Percentiles rank a stretch among this genome's conserved stretches.
Conservation (phyloP, 192 early-diverging fungal species). For the Coemansia sp. region DNA sequence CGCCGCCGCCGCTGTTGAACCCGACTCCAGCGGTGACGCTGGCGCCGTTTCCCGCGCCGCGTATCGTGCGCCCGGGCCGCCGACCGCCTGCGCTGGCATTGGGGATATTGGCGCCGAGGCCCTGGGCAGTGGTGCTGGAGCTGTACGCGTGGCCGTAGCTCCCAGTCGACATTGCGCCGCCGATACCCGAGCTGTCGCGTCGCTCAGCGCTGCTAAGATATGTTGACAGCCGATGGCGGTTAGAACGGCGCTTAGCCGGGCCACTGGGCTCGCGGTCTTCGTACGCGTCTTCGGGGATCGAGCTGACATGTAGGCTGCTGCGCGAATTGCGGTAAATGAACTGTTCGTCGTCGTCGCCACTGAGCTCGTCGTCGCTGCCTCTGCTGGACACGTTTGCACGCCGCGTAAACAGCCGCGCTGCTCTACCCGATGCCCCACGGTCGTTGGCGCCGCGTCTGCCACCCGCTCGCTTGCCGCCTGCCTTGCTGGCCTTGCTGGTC, state of each 20-base stretch:
- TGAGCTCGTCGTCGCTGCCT: slow-evolving; percentile 48
- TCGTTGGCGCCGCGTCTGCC: slow-evolving; percentile 20
- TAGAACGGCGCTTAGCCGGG: slow-evolving; percentile 23
- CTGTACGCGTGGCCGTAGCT: slow-evolving; percentile 31
- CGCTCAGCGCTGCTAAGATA: slow-evolving; percentile 35
- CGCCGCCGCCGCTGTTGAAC: slow-evolving; percentile 1
- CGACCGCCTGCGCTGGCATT: slow-evolving; percentile 5
- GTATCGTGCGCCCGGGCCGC: slow-evolving; percentile 5
- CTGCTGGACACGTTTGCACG: slow-evolving; percentile 38
- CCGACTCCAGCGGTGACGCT: slow-evolving; percentile 30
- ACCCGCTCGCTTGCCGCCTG: slow-evolving; percentile 15
- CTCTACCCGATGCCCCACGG: slow-evolving; percentile 14
- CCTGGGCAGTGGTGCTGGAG: slow-evolving; percentile 27
- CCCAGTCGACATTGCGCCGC: slow-evolving; percentile 22
- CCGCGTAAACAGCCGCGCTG: slow-evolving; percentile 35
- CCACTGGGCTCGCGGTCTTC: slow-evolving; percentile 32
- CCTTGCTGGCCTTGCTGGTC: slow-evolving; percentile 19
- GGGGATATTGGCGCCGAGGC: background rate
- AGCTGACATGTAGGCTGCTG: slow-evolving; percentile 51
- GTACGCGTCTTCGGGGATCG: slow-evolving; percentile 43
- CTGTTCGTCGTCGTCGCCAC: slow-evolving; percentile 47
- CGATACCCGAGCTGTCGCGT: slow-evolving; percentile 35
- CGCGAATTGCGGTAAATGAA: slow-evolving; percentile 56
- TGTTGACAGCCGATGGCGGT: slow-evolving; percentile 48
- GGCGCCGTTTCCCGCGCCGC: slow-evolving; percentile 5